phyloP scores from a whole-genome alignment of 1,284 basidiomycete genomes.

The Kalmanozyma brasiliensis region DNA sequence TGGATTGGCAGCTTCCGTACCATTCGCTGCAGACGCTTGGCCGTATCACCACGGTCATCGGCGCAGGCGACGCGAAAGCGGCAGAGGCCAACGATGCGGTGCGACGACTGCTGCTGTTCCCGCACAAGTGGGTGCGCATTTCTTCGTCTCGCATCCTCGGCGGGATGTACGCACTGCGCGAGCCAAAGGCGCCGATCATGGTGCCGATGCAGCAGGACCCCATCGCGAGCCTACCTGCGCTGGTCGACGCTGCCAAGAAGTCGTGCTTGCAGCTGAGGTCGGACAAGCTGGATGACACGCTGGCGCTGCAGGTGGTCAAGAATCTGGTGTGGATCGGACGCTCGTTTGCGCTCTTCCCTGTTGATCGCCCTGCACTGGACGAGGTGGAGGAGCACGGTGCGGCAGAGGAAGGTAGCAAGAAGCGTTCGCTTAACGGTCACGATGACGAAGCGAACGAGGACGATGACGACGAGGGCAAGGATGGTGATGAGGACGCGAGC shows the following conservation, averaged over 20 bases:
- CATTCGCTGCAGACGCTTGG: slow-evolving; percentile 71
- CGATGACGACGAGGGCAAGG: slow-evolving; percentile 15
- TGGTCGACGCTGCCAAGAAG: slow-evolving; percentile 81
- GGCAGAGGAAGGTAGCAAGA: slow-evolving; percentile 2
- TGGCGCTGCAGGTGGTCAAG: slow-evolving; percentile 89
- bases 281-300: slow-evolving; percentile 78
- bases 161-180: slow-evolving; percentile 72
- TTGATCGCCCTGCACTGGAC: slow-evolving; percentile 15
- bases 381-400: slow-evolving; percentile 15
- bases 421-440: slow-evolving; percentile 52
- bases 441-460: slow-evolving; percentile 13
- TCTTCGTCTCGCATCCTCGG: slow-evolving; percentile 83
- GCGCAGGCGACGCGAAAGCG: slow-evolving; percentile 1
- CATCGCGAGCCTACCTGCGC: slow-evolving; percentile 71
- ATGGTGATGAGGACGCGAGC: slow-evolving; percentile 17
- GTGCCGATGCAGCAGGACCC: slow-evolving; percentile 68
- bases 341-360: slow-evolving; percentile 57
- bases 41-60: slow-evolving; percentile 17
- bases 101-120: slow-evolving; percentile 80
- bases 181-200: slow-evolving; percentile 23
- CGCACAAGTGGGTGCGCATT: slow-evolving; percentile 92
- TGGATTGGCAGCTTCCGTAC: slow-evolving; percentile 87
- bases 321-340: slow-evolving; percentile 91
- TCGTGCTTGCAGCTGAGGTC: slow-evolving; percentile 84
- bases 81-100: slow-evolving; percentile 71